A percentile compares a stretch with the other conserved stretches of the same genome.
Evolutionary conservation across 1,139 yeast species (phyloP).

Genomic region (Pichia norvegensis): DNA sequence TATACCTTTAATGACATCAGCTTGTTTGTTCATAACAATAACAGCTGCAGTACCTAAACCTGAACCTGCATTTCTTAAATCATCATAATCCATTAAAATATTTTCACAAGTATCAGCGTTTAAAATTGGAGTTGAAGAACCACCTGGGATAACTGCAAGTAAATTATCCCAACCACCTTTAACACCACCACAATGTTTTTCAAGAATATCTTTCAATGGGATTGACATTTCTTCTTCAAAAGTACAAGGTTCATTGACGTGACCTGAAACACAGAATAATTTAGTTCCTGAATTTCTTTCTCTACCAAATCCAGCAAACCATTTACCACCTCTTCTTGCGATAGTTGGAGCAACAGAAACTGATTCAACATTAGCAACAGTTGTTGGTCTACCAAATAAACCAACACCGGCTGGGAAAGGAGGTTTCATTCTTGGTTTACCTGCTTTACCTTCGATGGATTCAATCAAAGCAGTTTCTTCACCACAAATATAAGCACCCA

Average conservation of each 20-base stretch:
- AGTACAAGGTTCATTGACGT: slow-evolving; percentile 85
- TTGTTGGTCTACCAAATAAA: slow-evolving; percentile 80
- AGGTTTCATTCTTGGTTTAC: slow-evolving; percentile 87
- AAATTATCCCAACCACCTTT: slow-evolving; percentile 89
- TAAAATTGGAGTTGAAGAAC: slow-evolving; percentile 77
- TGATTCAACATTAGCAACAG: slow-evolving; percentile 85
- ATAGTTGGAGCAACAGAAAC: slow-evolving; percentile 86
- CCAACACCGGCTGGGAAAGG: slow-evolving; percentile 95
- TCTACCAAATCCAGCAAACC: slow-evolving; percentile 79
- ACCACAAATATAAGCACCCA: slow-evolving; percentile 89
- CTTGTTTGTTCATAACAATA: slow-evolving; percentile 78
- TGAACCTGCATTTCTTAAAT: slow-evolving; percentile 73
- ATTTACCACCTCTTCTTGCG: slow-evolving; percentile 78
- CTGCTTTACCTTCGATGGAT: slow-evolving; percentile 84
- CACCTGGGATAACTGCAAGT: slow-evolving; percentile 82
- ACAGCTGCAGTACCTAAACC: slow-evolving; percentile 92
- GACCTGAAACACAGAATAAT: slow-evolving; percentile 79
- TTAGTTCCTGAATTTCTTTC: slow-evolving; percentile 79
- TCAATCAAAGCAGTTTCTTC: slow-evolving; percentile 87
- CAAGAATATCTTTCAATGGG: slow-evolving; percentile 70
- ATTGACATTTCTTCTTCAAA: slow-evolving; percentile 92
- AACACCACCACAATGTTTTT: slow-evolving; percentile 84
- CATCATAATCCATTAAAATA: slow-evolving; percentile 80
- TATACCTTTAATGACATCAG: slow-evolving; percentile 76
- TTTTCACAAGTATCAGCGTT: slow-evolving; percentile 58